Evolutionary conservation across 257 asterid species (phyloP).

Genomic region (Mitragyna speciosa): DNA sequence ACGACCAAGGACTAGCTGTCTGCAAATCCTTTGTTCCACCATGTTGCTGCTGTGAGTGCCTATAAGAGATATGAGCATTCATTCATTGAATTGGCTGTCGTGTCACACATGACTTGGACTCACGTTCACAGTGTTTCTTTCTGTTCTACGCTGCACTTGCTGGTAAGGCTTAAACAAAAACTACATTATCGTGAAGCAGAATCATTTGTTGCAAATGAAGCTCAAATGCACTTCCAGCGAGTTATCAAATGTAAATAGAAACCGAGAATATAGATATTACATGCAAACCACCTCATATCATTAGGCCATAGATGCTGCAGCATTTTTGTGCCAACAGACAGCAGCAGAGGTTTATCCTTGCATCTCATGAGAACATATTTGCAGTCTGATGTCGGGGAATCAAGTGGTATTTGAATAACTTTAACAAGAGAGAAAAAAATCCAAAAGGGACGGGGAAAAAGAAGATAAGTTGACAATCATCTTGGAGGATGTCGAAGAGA

Average conservation of each 20-base stretch:
- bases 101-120: slow-evolving; percentile 6
- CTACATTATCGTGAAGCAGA: neutral
- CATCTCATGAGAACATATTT: neutral
- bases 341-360: neutral
- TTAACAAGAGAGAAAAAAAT: neutral
- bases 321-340: neutral
- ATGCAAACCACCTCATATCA: neutral
- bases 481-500: neutral
- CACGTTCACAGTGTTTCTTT: neutral
- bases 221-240: neutral
- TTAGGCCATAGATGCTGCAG: too few species aligned
- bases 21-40: neutral
- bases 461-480: neutral
- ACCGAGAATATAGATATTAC: too few species aligned
- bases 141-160: neutral
- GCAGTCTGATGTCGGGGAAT: neutral
- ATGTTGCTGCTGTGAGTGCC: slow-evolving; percentile 3
- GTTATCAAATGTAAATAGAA: too few species aligned
- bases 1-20: neutral
- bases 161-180: neutral
- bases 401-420: neutral
- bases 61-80: neutral
- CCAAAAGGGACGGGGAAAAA: neutral
- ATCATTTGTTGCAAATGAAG: neutral
- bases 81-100: slow-evolving; percentile 5